Evolutionary conservation across 306 rosid species (phyloP).

Genomic region (Begonia fuchsioides): DNA sequence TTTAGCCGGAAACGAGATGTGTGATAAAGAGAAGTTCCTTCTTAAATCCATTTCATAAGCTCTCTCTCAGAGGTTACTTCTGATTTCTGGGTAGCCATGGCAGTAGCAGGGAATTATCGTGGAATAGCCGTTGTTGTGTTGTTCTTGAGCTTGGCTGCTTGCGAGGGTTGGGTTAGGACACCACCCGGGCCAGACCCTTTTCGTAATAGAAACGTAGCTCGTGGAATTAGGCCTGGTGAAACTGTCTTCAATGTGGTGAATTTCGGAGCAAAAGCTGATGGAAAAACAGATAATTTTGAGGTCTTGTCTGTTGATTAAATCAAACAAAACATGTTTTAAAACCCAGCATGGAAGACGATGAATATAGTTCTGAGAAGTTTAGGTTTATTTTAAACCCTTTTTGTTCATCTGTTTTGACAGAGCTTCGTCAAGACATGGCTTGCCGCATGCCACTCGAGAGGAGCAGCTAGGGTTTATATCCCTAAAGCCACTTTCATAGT

Average conservation of each 20-base stretch:
- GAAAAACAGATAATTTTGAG: conserved; percentile 28
- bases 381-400: neutral
- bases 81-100: conserved; percentile 22
- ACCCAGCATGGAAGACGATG: no score
- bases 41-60: conserved; percentile 7
- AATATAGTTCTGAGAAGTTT: neutral
- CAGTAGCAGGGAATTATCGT: conserved; percentile 14
- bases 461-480: conserved; percentile 25
- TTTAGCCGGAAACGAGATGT: conserved; percentile 10
- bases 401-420: conserved; percentile 19
- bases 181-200: conserved; percentile 11
- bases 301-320: conserved; percentile 16
- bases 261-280: conserved; percentile 43
- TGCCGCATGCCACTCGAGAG: conserved; percentile 28
- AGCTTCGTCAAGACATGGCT: conserved; percentile 51
- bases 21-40: conserved; percentile 13
- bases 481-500: conserved; percentile 40
- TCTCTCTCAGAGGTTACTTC: conserved; percentile 23
- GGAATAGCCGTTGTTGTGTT: conserved; percentile 9
- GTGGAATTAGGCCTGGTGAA: conserved; percentile 9
- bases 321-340: no score
- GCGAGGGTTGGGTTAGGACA: neutral
- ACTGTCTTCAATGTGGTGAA: conserved; percentile 21
- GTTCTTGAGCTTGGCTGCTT: conserved; percentile 7
- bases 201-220: conserved; percentile 11